A percentile compares a stretch with the other conserved stretches of the same genome.
These are phyloP conservation scores for Lentinula sp. DNA, from an alignment of 768 basidiomycete genomes.

Conservation along the genomic window DNA sequence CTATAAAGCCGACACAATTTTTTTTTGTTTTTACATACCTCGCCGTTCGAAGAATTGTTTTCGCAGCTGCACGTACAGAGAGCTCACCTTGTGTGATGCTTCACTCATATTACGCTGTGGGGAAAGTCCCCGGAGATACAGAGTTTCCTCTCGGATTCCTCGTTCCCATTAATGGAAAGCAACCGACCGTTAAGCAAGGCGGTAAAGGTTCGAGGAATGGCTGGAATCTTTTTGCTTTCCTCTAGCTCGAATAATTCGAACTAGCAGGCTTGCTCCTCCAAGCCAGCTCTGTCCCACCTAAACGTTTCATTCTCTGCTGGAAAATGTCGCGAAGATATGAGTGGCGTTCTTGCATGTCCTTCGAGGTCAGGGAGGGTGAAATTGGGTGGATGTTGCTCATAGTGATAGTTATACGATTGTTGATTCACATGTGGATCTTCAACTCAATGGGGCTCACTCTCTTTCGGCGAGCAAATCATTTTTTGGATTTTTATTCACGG, in stretches of 20 bases:
- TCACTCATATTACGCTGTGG: slow-evolving; percentile 63
- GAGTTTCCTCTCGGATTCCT: slow-evolving; percentile 51
- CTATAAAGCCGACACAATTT: slow-evolving; percentile 15
- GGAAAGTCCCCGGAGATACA: slow-evolving; percentile 93
- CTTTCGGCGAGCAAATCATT: slow-evolving; percentile 41
- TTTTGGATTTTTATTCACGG: slow-evolving; percentile 52
- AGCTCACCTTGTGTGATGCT: slow-evolving; percentile 19
- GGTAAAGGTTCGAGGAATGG: slow-evolving; percentile 49
- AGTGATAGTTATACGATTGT: slow-evolving; percentile 87
- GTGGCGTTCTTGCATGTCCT: slow-evolving; percentile 40
- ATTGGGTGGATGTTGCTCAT: slow-evolving; percentile 66
- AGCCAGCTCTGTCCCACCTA: slow-evolving; percentile 51
- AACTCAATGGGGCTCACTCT: slow-evolving; percentile 96
- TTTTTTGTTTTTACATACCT: slow-evolving; percentile 11
- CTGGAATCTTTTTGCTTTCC: slow-evolving; percentile 36
- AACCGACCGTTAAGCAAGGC: slow-evolving; percentile 65
- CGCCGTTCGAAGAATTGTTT: slow-evolving; percentile 77
- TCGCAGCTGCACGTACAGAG: slow-evolving; percentile 78
- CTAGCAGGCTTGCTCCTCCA: slow-evolving; percentile 36
- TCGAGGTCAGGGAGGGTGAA: slow-evolving; percentile 11
- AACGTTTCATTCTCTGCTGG: slow-evolving; percentile 23
- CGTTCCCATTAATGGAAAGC: slow-evolving; percentile 58
- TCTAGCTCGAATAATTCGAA: slow-evolving; percentile 12
- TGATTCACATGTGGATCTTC: slow-evolving; percentile 37
- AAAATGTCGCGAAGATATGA: slow-evolving; percentile 67